Evolutionary conservation across 768 basidiomycete species (phyloP).

Genomic region (Cystofilobasidium ferigula): DNA sequence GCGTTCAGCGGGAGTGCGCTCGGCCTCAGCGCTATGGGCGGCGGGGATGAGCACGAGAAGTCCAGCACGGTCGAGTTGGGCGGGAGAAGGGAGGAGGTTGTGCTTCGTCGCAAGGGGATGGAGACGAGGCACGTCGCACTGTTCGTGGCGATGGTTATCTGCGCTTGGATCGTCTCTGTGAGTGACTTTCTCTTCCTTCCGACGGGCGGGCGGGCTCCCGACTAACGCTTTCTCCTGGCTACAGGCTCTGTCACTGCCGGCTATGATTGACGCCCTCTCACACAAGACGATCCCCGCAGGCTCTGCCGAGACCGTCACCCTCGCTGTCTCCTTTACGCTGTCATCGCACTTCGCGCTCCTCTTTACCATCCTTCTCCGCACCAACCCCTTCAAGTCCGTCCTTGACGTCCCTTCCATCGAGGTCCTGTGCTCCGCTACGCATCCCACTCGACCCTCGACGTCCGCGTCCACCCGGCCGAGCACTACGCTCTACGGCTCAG

Average conservation of each 20-base stretch:
- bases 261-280: conserved; percentile 4
- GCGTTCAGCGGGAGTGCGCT: neutral
- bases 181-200: neutral
- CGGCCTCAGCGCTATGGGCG: neutral
- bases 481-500: no score
- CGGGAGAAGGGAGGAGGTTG: neutral
- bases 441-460: no score
- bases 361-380: conserved; percentile 8
- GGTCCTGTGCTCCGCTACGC: no score
- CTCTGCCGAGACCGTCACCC: neutral
- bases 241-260: conserved; percentile 8
- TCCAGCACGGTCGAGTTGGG: neutral
- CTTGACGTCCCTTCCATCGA: neutral
- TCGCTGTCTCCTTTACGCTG: conserved; percentile 4
- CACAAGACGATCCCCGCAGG: neutral
- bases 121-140: neutral
- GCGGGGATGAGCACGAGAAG: neutral
- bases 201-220: no score
- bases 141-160: neutral
- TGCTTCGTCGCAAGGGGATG: neutral
- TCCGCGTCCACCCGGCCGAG: no score
- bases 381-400: neutral
- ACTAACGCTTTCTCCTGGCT: no score
- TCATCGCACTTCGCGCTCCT: conserved; percentile 5
- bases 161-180: neutral